Evolutionary conservation across 176 grass and related monocot species (phyloP), one percentile per base, ranked within the genome.

Genomic region (Bromus sterilis): DNA sequence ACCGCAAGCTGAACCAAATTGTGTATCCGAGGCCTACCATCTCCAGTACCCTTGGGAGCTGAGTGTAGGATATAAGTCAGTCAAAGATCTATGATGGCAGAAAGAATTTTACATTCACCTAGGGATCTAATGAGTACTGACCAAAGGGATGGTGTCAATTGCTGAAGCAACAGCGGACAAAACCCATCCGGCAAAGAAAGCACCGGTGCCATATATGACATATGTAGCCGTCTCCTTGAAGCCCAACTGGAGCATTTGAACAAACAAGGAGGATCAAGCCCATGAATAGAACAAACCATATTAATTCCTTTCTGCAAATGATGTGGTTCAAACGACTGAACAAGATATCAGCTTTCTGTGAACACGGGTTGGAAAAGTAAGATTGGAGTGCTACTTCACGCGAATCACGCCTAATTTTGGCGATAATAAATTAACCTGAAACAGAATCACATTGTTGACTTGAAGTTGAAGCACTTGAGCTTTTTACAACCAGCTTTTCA

Each of bases 21-120:
- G 79, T 80, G 82, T 92, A 92, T 11, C 90, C 83, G 11, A 92
- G 79, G 26, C 90, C 90, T 25, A 86, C 66, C 36, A 92, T 51
- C 48, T 92, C 84, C 58, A 97, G 56, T 56, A 91, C 49, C 71
- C 89, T 89, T 66, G 91, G 84, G 88, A 97, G 71, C 94, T 97
- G 83, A 33, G 13, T 30, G 56, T 14, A 76, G 16, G n/a, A 37
- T 43, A 10, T 37, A 11, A 69, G 33, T 80, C 24, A 69, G 5
- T 53, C 13, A 25, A 40, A 36, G 21, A 59, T 75, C 5, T 44
- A 15, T 4, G n/a, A 51, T 25, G 14, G 11, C 12, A 57, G 2
- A 56, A 35, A 43, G 7, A 44, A 78, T 48, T 57, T 26, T 42
- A 35, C 28, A 30, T 78, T 37, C 33, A 21, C 9, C 4, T 33